These are phyloP conservation scores for Tuber umbilicatum DNA, from an alignment of 495 filamentous ascomycete genomes.

Conservation along the genomic window DNA sequence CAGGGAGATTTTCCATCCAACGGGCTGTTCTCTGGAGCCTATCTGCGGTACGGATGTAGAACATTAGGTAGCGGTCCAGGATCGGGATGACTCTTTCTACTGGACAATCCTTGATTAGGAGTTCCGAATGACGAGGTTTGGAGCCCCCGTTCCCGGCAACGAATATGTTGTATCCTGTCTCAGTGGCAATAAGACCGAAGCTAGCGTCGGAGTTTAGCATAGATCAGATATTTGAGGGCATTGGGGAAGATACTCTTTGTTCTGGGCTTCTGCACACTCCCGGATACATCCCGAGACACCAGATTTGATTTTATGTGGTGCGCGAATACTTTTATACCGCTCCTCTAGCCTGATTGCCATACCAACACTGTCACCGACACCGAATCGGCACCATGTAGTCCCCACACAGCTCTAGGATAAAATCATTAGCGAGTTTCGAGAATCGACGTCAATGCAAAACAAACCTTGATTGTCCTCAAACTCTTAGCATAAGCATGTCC, in stretches of 20 bases:
- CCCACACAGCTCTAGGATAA: conserved; percentile 68
- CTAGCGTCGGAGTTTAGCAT: conserved; percentile 6
- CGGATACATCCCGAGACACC: conserved; percentile 87
- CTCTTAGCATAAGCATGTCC: conserved; percentile 94
- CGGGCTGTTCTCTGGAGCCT: conserved; percentile 89
- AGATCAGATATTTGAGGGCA: background rate
- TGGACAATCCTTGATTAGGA: conserved; percentile 87
- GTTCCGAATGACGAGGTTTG: conserved; percentile 73
- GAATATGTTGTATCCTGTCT: conserved; percentile 93
- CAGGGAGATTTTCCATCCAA: conserved; percentile 83
- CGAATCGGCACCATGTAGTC: conserved; percentile 90
- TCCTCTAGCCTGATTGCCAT: conserved; percentile 91
- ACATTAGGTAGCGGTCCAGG: conserved; percentile 85
- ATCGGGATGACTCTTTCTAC: conserved; percentile 79
- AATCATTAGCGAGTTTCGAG: background rate
- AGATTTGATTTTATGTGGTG: conserved; percentile 90
- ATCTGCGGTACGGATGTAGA: conserved; percentile 95
- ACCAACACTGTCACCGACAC: conserved; percentile 91
- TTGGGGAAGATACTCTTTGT: conserved; percentile 64
- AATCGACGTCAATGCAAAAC: conserved; percentile 9
- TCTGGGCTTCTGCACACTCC: conserved; percentile 93
- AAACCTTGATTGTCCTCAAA: conserved; percentile 74
- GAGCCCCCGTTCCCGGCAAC: conserved; percentile 91
- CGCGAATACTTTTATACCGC: conserved; percentile 86
- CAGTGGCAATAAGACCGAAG: conserved; percentile 89